Evolutionary conservation across 495 filamentous ascomycete species (phyloP).

Genomic region (Parachaetomium inaequale): DNA sequence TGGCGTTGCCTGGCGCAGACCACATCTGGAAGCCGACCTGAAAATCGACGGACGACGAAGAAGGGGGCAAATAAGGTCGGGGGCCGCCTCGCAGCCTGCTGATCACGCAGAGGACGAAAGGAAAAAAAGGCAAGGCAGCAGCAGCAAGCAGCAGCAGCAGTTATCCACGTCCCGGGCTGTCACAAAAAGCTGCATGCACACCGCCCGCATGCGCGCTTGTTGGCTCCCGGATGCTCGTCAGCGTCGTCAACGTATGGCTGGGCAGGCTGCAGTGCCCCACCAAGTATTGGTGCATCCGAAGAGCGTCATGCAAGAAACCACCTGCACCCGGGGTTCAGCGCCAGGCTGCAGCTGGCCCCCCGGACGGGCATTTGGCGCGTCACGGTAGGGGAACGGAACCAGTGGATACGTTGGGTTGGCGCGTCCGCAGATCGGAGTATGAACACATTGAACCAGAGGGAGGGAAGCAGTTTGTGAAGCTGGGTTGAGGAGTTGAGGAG

Average conservation of each 20-base stretch:
- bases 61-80: background rate
- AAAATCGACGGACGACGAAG: background rate
- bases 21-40: background rate
- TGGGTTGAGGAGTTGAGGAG: no score
- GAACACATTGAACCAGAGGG: no score
- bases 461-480: no score
- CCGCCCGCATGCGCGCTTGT: background rate
- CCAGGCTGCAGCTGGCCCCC: no score
- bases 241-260: background rate
- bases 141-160: background rate
- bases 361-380: no score
- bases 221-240: background rate
- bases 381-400: no score
- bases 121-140: slow-evolving; percentile 3
- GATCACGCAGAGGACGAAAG: background rate
- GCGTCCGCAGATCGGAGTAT: no score
- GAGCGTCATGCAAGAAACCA: background rate
- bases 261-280: background rate
- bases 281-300: background rate
- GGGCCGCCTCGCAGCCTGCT: background rate
- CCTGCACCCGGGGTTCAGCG: no score
- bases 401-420: no score
- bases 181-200: slow-evolving; percentile 7
- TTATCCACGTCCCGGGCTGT: background rate
- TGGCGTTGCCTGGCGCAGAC: background rate